phyloP scores from a whole-genome alignment of 2,329 filamentous ascomycete genomes.

The Diaporthe ampelina region DNA sequence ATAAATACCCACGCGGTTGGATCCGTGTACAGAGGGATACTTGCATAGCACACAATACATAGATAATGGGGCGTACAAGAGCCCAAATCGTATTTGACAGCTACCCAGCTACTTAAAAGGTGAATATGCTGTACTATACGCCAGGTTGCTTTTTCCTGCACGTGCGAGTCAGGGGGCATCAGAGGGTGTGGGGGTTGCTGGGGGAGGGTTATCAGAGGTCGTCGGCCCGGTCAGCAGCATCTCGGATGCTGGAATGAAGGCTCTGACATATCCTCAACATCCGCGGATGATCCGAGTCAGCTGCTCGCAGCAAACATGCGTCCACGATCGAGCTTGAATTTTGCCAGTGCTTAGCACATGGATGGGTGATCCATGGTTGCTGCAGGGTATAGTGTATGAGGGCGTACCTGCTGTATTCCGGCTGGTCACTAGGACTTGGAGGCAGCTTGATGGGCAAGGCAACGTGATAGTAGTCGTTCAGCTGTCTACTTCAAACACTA shows the following conservation, averaged over 20 bases:
- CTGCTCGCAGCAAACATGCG: neutral
- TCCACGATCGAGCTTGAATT: neutral
- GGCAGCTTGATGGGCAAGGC: neutral
- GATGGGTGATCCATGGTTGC: too few relatives aligned
- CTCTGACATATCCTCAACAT: neutral
- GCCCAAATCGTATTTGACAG: neutral
- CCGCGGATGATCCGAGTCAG: neutral
- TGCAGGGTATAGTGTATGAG: neutral
- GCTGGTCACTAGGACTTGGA: neutral
- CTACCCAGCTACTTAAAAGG: neutral
- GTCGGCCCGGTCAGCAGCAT: slow-evolving; percentile 23
- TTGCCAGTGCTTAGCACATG: neutral
- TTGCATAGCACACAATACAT: neutral
- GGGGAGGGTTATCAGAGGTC: neutral
- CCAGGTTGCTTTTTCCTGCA: slow-evolving; percentile 12
- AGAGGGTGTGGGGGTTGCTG: neutral
- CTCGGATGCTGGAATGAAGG: neutral
- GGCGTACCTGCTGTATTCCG: too few relatives aligned
- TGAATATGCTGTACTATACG: neutral
- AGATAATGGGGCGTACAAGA: neutral
- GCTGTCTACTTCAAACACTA: slow-evolving; percentile 14
- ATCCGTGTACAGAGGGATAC: neutral
- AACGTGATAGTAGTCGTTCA: neutral
- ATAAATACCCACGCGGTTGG: neutral
- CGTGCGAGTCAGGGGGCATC: neutral